phyloP scores from a whole-genome alignment of 495 filamentous ascomycete genomes.

The Copromyces sp. region DNA sequence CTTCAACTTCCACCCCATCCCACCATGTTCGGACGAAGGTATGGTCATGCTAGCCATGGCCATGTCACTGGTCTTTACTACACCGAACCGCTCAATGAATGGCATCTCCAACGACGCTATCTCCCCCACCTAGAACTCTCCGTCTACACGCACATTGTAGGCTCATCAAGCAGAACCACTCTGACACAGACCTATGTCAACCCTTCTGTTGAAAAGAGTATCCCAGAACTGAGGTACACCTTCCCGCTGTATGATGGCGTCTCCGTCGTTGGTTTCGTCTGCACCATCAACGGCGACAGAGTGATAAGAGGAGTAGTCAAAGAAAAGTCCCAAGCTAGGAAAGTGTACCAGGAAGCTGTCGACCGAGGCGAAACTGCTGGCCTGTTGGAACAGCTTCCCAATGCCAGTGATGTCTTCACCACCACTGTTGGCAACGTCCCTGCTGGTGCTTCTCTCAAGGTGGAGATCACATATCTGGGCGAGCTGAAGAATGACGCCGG shows the following conservation, averaged over 20 bases:
- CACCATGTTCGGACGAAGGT: neutral
- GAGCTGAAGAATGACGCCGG: slow-evolving; percentile 59
- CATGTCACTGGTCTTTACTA: slow-evolving; percentile 21
- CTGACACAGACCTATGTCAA: slow-evolving; percentile 55
- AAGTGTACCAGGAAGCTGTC: slow-evolving; percentile 44
- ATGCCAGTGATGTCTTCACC: slow-evolving; percentile 53
- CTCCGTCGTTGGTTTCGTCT: slow-evolving; percentile 52
- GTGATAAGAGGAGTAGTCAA: slow-evolving; percentile 50
- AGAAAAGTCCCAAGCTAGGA: slow-evolving; percentile 45
- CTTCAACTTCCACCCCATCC: neutral
- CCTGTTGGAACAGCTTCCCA: slow-evolving; percentile 47
- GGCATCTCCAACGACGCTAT: slow-evolving; percentile 20
- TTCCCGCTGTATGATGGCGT: slow-evolving; percentile 63
- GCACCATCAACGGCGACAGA: slow-evolving; percentile 37
- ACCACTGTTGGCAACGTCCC: slow-evolving; percentile 56
- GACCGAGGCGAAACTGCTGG: slow-evolving; percentile 48
- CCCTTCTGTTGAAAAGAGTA: slow-evolving; percentile 24
- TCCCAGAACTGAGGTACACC: slow-evolving; percentile 44
- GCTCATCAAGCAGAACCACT: slow-evolving; percentile 44
- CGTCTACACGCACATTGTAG: slow-evolving; percentile 43
- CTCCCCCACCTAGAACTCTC: slow-evolving; percentile 45
- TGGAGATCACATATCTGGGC: slow-evolving; percentile 53
- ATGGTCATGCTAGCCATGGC: neutral
- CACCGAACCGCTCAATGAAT: neutral
- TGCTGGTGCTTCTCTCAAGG: slow-evolving; percentile 37